These are phyloP conservation scores for Neonectria magnoliae DNA, from an alignment of 2,329 filamentous ascomycete species.

Conservation along the genomic window DNA sequence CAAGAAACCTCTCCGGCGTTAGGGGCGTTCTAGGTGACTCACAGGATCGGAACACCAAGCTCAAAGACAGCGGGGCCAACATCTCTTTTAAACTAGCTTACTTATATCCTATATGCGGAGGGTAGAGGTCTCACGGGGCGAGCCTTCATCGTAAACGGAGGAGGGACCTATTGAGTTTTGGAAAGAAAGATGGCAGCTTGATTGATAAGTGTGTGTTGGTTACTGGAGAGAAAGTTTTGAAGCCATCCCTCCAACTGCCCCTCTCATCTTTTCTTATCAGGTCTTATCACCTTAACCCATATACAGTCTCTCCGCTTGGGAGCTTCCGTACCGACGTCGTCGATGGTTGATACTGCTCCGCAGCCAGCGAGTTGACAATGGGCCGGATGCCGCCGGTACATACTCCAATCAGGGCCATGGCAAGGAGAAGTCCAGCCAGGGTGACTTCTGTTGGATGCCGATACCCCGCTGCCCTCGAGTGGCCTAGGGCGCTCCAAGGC, in stretches of 20 bases:
- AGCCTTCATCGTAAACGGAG: constrained; percentile 82
- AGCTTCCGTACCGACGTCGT: too few species aligned
- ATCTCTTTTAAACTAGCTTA: constrained; percentile 33
- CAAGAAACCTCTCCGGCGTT: constrained; percentile 82
- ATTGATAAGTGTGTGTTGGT: background rate
- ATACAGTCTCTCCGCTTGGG: too few species aligned
- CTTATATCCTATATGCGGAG: background rate
- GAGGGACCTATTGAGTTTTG: constrained; percentile 52
- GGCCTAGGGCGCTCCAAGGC: too few species aligned
- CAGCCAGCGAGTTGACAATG: too few species aligned
- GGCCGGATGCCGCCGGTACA: too few species aligned
- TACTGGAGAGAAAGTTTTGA: background rate
- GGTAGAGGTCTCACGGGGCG: constrained; percentile 58
- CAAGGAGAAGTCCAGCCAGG: too few species aligned
- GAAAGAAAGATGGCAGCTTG: constrained; percentile 9
- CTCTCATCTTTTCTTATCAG: background rate
- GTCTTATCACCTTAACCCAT: too few species aligned
- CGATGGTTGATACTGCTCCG: too few species aligned
- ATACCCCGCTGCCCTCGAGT: too few species aligned
- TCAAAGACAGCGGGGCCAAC: constrained; percentile 58
- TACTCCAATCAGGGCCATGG: too few species aligned
- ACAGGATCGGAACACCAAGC: constrained; percentile 43
- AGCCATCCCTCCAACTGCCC: background rate
- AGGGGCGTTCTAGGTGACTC: constrained; percentile 60
- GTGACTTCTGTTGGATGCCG: too few species aligned